Evolutionary conservation across 2,329 filamentous ascomycete species (phyloP), one percentile per base, ranked within the genome.

Genomic region (Pestalotiopsis fici): DNA sequence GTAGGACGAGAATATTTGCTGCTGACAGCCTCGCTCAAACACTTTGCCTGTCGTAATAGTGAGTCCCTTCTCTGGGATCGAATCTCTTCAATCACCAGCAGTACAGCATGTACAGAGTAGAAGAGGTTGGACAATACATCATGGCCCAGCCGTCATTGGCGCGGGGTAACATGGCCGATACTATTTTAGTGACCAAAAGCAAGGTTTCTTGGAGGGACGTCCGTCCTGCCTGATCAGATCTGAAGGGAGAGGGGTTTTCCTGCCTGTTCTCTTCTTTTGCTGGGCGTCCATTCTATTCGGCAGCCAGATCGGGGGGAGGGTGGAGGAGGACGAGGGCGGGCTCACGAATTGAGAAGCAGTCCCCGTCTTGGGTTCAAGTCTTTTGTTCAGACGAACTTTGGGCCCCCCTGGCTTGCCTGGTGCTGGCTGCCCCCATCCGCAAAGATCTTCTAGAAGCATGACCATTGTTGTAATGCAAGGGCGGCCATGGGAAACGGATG

Each of bases 361-460:
- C 31, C 11, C 31, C n/a, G 43, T 50, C n/a, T 50, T 50, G 43
- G 43, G 31, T 35, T 35, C 43, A 50, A n/a, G 13, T 31, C 27
- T 31, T 15, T 35, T 31, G n/a, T 35, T 37, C 31, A 27, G 55
- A 57, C 15, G 57, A 31, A 59, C 25, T 31, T 5, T 31, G 27
- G 11, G 28, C 31, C 31, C 31, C 31, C 28, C 55, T 27, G 55
- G 55, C 11, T 6, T 54, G 18, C 6, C 47, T n/a, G 9, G 6
- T 54, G 12, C 54, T 15, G 21, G 21, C 15, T 57, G 21, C 47
- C 47, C 47, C 21, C 47, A 7, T 11, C 15, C 28, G 5, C 12
- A 18, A 18, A 35, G 57, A 60, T 60, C 59, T 62, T 62, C 59
- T 62, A 62, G 59, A 62, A 62, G 39, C 59, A 62, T 59, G 57